Evolutionary conservation across 352 stramenopile genomes (phyloP), one percentile per base, ranked within the genome.

Genomic region (Globisporangium spinosum): DNA sequence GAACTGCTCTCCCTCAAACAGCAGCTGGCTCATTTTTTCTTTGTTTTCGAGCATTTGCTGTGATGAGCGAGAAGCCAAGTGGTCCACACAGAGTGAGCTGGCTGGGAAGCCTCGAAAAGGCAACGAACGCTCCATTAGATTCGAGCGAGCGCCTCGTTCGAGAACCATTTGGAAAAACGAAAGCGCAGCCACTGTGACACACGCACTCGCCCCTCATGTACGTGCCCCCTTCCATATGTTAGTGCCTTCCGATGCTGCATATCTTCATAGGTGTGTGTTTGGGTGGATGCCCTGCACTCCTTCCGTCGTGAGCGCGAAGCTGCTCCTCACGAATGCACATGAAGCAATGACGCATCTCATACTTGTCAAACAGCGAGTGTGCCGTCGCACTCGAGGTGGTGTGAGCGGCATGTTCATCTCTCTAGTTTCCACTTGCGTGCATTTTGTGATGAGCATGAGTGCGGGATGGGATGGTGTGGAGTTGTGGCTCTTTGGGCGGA

Each of bases 121-220:
- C 49, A 29, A 20, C 22, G 12, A 29, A 17, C 17, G n/a, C 20
- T 15, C 10, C 5, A 59, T 17, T 38, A 40, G 2, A 47, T 8
- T 60, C 17, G 55, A 60, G 17, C 29, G 15, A 60, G n/a, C 3
- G 55, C 29, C 15, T 49, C 40, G 29, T 61, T 61, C 55, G 55
- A 61, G 55, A 61, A 61, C 27, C 55, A 61, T 61, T 61, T 22
- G 32, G 54, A 60, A 60, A 60, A 60, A 13, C 53, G 25, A 38
- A 29, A 17, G 13, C 38, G 38, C 38, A 45, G 38, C 38, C 12
- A 45, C 17, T 45, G 15, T 6, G 40, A 20, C 40, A 1, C 40
- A 22, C 40, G 20, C 13, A 7, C 32, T 10, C 32, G 15, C 40
- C 40, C 13, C 40, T 22, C 6, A 9, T 49, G 40, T 49, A 22